Evolutionary conservation across 2,329 filamentous ascomycete genomes (phyloP).

Genomic region (Talaromyces atroroseus): DNA sequence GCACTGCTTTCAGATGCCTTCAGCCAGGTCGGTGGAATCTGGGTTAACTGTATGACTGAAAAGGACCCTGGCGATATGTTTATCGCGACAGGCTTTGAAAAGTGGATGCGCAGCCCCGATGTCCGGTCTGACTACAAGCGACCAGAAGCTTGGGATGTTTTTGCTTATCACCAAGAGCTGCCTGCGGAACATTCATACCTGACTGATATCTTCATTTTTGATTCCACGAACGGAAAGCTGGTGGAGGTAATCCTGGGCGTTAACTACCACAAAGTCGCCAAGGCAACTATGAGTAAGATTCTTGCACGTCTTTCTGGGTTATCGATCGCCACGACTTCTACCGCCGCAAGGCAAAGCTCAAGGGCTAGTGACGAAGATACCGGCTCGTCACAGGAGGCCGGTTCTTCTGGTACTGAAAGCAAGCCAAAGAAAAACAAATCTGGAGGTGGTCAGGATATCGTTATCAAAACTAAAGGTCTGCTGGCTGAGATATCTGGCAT

Average conservation of each 20-base stretch:
- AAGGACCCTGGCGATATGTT: conserved; percentile 20
- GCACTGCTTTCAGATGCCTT: conserved; percentile 22
- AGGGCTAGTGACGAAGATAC: neutral
- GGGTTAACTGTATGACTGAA: conserved; percentile 25
- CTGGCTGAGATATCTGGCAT: conserved; percentile 27
- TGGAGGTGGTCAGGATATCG: conserved; percentile 6
- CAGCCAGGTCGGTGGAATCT: conserved; percentile 28
- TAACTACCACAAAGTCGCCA: conserved; percentile 18
- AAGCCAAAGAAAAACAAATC: conserved; percentile 4
- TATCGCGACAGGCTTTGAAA: conserved; percentile 23
- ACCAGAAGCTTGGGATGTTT: conserved; percentile 19
- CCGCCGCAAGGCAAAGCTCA: neutral
- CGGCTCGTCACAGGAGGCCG: neutral
- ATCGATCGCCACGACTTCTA: neutral
- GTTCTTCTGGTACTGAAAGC: neutral
- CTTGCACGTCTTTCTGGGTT: conserved; percentile 8
- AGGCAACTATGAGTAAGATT: conserved; percentile 13
- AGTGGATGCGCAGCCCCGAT: conserved; percentile 16
- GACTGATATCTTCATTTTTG: conserved; percentile 24
- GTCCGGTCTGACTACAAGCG: conserved; percentile 4
- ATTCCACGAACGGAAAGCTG: conserved; percentile 17
- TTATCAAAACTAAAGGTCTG: conserved; percentile 3
- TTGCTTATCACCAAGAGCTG: conserved; percentile 17
- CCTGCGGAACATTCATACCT: conserved; percentile 16
- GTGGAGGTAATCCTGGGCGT: conserved; percentile 24